A percentile compares a stretch with the other conserved stretches of the same genome.
Evolutionary conservation across 2,329 filamentous ascomycete species (phyloP).

Genomic region (Whalleya microplaca): DNA sequence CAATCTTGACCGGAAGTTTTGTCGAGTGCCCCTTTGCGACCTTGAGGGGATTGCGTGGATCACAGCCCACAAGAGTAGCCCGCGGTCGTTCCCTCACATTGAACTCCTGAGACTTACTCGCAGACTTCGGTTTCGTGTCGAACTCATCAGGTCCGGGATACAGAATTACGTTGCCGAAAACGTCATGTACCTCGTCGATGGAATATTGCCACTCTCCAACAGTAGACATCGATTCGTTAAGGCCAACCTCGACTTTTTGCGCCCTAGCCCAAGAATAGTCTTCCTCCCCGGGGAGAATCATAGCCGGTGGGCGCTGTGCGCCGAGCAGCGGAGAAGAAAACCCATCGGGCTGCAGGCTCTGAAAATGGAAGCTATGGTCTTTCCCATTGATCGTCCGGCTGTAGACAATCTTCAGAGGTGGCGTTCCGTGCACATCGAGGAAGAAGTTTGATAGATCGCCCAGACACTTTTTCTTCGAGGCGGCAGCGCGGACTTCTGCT

Average conservation of each 20-base stretch:
- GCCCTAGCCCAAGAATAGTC: constrained; percentile 81
- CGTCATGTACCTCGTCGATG: constrained; percentile 90
- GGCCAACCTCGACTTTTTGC: constrained; percentile 74
- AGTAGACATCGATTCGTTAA: constrained; percentile 86
- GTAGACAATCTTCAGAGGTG: constrained; percentile 91
- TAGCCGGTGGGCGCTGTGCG: constrained; percentile 57
- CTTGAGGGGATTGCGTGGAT: constrained; percentile 78
- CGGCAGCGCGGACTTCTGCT: constrained; percentile 70
- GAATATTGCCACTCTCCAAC: constrained; percentile 87
- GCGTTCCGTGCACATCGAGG: constrained; percentile 83
- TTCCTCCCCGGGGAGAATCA: constrained; percentile 62
- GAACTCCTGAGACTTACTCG: constrained; percentile 74
- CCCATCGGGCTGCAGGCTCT: constrained; percentile 90
- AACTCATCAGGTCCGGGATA: constrained; percentile 74
- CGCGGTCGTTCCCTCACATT: constrained; percentile 84
- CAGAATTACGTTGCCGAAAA: constrained; percentile 81
- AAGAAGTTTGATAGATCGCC: constrained; percentile 86
- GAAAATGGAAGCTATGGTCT: constrained; percentile 84
- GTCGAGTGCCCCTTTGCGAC: constrained; percentile 75
- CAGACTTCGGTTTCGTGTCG: constrained; percentile 63
- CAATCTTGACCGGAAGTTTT: constrained; percentile 72
- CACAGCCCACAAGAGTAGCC: constrained; percentile 73
- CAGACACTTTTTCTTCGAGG: constrained; percentile 71
- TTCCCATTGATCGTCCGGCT: constrained; percentile 84
- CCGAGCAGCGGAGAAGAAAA: constrained; percentile 77